Conservation (phyloP, 805 yeast genomes). For the Myxozyma neotropica region DNA sequence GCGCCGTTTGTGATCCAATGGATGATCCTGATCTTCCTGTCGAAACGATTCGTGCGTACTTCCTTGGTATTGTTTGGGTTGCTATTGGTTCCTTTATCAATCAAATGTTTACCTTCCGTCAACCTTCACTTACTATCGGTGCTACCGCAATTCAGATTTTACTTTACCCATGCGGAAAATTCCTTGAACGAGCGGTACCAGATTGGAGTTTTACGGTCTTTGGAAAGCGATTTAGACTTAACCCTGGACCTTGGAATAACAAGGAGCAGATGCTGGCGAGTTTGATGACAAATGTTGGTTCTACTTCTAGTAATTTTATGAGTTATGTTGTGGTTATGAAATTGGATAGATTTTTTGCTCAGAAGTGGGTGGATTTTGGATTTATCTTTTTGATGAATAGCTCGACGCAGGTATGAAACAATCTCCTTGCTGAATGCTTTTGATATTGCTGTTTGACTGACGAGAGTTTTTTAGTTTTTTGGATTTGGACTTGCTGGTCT, state of each 20-base stretch:
- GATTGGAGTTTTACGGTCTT: conserved; percentile 25
- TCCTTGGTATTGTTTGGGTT: conserved; percentile 55
- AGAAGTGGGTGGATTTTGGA: conserved; percentile 47
- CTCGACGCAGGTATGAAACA: conserved; percentile 49
- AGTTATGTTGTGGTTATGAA: conserved; percentile 8
- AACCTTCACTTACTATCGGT: conserved; percentile 58
- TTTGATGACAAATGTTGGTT: conserved; percentile 27
- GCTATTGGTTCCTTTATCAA: conserved; percentile 62
- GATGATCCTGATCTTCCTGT: conserved; percentile 48
- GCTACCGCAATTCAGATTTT: conserved; percentile 67
- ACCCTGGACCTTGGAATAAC: conserved; percentile 64
- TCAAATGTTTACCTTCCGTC: conserved; percentile 59
- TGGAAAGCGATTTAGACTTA: conserved; percentile 49
- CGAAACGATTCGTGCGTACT: conserved; percentile 37
- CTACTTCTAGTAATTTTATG: conserved; percentile 7
- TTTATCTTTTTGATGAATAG: conserved; percentile 57
- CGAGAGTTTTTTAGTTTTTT: conserved; percentile 60
- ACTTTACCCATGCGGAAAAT: conserved; percentile 60
- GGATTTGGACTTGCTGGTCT: conserved; percentile 58
- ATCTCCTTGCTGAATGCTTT: conserved; percentile 39
- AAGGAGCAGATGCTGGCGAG: conserved; percentile 32
- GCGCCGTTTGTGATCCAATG: conserved; percentile 62
- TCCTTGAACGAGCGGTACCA: conserved; percentile 27
- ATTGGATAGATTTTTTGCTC: conserved; percentile 45
- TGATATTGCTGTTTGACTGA: conserved; percentile 64